Evolutionary conservation across 768 basidiomycete genomes (phyloP).

Genomic region (Macrolepiota albuminosa): DNA sequence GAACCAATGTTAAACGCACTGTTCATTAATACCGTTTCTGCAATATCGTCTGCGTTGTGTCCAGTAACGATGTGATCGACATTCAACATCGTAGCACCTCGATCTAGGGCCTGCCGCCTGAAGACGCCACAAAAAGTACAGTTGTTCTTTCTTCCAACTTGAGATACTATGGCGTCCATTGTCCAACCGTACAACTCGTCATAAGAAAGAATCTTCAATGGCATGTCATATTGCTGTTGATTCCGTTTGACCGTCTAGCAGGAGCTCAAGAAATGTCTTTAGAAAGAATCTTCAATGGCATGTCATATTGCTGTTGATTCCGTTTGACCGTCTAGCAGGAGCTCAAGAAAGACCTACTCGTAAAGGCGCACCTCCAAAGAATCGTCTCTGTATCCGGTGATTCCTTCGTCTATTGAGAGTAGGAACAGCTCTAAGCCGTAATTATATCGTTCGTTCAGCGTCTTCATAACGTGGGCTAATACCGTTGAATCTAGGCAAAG

Average conservation of each 20-base stretch:
- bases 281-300: slow-evolving; percentile 98
- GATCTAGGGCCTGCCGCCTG: slow-evolving; percentile 90
- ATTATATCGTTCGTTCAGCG: slow-evolving; percentile 87
- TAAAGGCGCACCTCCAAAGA: slow-evolving; percentile 71
- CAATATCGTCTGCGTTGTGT: slow-evolving; percentile 98
- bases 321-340: slow-evolving; percentile 87
- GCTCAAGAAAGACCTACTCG: not conserved
- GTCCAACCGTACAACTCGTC: slow-evolving; percentile 99
- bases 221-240: slow-evolving; percentile 91
- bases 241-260: slow-evolving; percentile 95
- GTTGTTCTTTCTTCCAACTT: slow-evolving; percentile 95
- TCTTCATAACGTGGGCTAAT: slow-evolving; percentile 94
- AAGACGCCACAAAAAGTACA: slow-evolving; percentile 99
- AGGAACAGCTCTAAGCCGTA: slow-evolving; percentile 90
- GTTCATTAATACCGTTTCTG: slow-evolving; percentile 99
- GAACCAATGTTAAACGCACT: slow-evolving; percentile 48
- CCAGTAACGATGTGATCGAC: slow-evolving; percentile 99
- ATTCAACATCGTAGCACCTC: slow-evolving; percentile 81
- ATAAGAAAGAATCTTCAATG: slow-evolving; percentile 89
- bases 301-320: slow-evolving; percentile 91
- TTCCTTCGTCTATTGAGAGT: slow-evolving; percentile 97
- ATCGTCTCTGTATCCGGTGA: slow-evolving; percentile 96
- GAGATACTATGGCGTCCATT: slow-evolving; percentile 94
- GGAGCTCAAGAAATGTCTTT: not conserved
- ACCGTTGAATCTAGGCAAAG: slow-evolving; percentile 83